Conservation (phyloP, 495 filamentous ascomycete species). For the Penicillium samsonianum region DNA sequence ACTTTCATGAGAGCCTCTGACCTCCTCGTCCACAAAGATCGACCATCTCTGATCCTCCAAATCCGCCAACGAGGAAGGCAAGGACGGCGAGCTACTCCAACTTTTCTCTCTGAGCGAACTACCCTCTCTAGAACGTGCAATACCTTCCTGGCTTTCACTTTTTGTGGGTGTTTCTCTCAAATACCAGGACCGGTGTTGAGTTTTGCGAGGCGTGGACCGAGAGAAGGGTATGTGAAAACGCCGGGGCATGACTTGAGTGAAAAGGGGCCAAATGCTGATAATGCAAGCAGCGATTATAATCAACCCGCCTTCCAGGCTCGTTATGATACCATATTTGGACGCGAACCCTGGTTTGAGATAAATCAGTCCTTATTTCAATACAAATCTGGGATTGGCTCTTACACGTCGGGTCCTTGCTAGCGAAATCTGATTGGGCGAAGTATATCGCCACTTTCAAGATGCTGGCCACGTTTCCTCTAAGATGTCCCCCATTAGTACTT, state of each 20-base stretch:
- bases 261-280: constrained; percentile 24
- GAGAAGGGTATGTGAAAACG: constrained; percentile 6
- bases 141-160: background rate
- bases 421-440: constrained; percentile 7
- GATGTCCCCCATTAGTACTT: background rate
- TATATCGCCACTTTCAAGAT: constrained; percentile 22
- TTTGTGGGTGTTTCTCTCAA: background rate
- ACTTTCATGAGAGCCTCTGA: background rate
- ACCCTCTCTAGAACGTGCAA: background rate
- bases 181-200: constrained; percentile 6
- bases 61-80: constrained; percentile 20
- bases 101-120: background rate
- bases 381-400: background rate
- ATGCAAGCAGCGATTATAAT: constrained; percentile 27
- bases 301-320: constrained; percentile 15
- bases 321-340: constrained; percentile 17
- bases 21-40: constrained; percentile 8
- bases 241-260: constrained; percentile 17
- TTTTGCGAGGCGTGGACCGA: background rate
- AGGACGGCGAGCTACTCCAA: constrained; percentile 16
- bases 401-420: constrained; percentile 23
- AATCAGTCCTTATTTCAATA: background rate
- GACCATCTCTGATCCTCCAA: constrained; percentile 23
- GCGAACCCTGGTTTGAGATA: constrained; percentile 12
- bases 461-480: constrained; percentile 22